phyloP scores from a whole-genome alignment of 129 eudicot species.

The Pseudognaphalium luteoalbum region DNA sequence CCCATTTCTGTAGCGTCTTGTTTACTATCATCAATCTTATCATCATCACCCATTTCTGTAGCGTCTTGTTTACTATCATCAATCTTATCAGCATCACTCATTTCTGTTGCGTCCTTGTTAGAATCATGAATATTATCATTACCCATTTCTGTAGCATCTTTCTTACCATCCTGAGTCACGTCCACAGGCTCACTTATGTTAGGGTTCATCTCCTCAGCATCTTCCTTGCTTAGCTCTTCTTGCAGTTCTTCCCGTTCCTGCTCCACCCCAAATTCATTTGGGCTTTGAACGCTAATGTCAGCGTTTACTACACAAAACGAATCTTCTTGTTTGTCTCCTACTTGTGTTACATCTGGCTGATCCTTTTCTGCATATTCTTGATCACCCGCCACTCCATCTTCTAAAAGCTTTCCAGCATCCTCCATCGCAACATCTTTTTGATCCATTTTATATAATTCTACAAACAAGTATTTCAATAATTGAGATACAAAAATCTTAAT shows the following conservation, averaged over 20 bases:
- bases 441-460: slow-evolving; percentile 40
- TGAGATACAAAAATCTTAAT: background rate
- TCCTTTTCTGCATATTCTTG: slow-evolving; percentile 20
- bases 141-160: background rate
- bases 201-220: slow-evolving; percentile 24
- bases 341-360: slow-evolving; percentile 26
- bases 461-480: slow-evolving; percentile 6
- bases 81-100: slow-evolving; percentile 3
- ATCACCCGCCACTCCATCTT: slow-evolving; percentile 31
- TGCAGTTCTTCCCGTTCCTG: slow-evolving; percentile 20
- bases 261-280: slow-evolving; percentile 20
- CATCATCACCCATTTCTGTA: slow-evolving; percentile 10
- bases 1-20: too few relatives aligned
- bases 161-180: slow-evolving; percentile 29
- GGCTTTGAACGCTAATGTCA: slow-evolving; percentile 16
- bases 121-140: background rate
- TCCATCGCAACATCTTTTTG: slow-evolving; percentile 57
- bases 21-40: background rate
- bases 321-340: slow-evolving; percentile 27
- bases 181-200: slow-evolving; percentile 26
- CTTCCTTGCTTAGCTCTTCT: slow-evolving; percentile 17
- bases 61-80: slow-evolving; percentile 17
- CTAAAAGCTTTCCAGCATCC: slow-evolving; percentile 42
- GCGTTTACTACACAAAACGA: slow-evolving; percentile 11
- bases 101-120: background rate